Evolutionary conservation across 371 early-diverging fungal genomes (phyloP), one percentile per base, ranked within the genome.

Genomic region (Globomyces sp.): DNA sequence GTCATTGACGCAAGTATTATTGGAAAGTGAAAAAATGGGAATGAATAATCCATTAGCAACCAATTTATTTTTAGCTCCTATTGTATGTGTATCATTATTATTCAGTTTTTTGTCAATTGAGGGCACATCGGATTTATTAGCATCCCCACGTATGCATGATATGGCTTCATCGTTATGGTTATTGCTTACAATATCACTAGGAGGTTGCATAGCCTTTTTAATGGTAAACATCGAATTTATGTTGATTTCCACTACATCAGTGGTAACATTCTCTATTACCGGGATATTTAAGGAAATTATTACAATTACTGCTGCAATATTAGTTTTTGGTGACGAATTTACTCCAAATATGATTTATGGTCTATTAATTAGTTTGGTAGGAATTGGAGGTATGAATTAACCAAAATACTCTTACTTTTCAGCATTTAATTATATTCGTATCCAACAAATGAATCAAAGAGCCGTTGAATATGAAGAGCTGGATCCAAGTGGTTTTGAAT

Each of bases 221-320:
- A 92, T 95, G 93, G 88, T 92, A 0, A 74, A 90, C 8, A 80
- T 89, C 9, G 96, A 96, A 71, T 89, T 89, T 68, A 77, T 84
- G 63, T 75, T 95, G 49, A 92, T 95, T 58, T 82, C 88, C 63
- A 83, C 78, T 44, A 95, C 94, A 1, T 88, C 88, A 8, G 92
- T 91, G 0, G 85, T 96, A 2, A 92, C 95, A 0, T 74, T 96
- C 47, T 90, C 92, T 36, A 89, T 96, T 2, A 92, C 92, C 2
- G 95, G 95, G 2, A 92, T 94, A 63, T 81, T 87, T 64, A 95
- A 94, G 80, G 92, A 92, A 75, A 86, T 91, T 3, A 77, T 89
- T 2, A 90, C 90, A 37, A 85, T 92, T 10, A 74, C 81, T 36
- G 75, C 86, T 3, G 86, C 90, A 0, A 74, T 77, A 1, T n/a